Evolutionary conservation across 495 filamentous ascomycete species (phyloP), one percentile per base, ranked within the genome.

Genomic region (Sporormia fimetaria): DNA sequence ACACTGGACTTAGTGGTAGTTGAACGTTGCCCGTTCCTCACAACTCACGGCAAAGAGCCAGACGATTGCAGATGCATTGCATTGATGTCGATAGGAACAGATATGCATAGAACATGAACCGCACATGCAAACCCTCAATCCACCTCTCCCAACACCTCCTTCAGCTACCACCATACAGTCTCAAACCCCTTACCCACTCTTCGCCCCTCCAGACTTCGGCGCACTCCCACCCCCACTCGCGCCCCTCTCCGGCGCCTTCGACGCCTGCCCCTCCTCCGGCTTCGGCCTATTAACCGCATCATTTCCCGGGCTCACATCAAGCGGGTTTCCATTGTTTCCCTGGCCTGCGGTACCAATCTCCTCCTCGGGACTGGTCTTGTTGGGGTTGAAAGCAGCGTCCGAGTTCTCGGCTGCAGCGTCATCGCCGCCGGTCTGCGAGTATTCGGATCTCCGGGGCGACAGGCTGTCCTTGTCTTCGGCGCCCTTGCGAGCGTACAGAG

Each of bases 221-320:
- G 68, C 50, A 48, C 57, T 54, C 6, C 73, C 68, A 25, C 63
- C 62, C 8, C 64, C 51, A 59, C 72, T 76, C 22, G 56, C 56
- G 33, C 47, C 60, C 24, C 47, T 54, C 11, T 64, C 61, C 42
- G 54, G 49, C 5, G 53, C 55, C 4, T 44, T 57, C 44, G 67
- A 66, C 12, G 69, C 55, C 6, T 67, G 71, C 0, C 66, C 69
- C 51, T 78, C 69, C 34, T 53, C 51, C 21, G 57, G 42, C 40
- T 68, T 56, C 53, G 61, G 63, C 47, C 67, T 56, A 40, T 67
- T 74, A n/a, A 75, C 67, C 6, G 74, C 72, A 26, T 60, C 65
- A 52, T 82, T 81, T 15, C 69, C 74, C 0, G 71, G 68, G 33
- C 71, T 75, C 30, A 79, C 67, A 17, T 78, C 62, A 16, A 81